Percentiles rank a stretch among this genome's conserved stretches.
Evolutionary conservation across 75 land plant genomes (phyloP).

Genomic region (Pinus albicaulis): DNA sequence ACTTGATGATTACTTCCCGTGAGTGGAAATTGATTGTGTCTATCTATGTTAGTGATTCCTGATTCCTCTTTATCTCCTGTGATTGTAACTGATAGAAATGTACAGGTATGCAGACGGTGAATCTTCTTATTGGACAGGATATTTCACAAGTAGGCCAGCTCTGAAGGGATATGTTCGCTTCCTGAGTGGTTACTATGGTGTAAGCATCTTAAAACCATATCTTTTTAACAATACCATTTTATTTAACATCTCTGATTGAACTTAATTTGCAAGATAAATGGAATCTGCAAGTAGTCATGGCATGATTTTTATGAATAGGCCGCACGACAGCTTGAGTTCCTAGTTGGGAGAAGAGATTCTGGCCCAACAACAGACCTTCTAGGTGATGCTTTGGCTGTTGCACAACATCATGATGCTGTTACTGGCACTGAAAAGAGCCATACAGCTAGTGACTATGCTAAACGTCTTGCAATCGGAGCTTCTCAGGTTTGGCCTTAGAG

Average conservation of each 20-base stretch:
- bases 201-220: slow-evolving; percentile 4
- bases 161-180: slow-evolving; percentile 60
- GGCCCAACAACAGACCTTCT: slow-evolving; percentile 44
- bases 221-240: background rate
- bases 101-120: slow-evolving; percentile 66
- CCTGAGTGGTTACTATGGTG: slow-evolving; percentile 76
- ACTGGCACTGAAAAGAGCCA: slow-evolving; percentile 80
- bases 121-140: slow-evolving; percentile 85
- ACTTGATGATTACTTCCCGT: slow-evolving; percentile 91
- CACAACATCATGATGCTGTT: slow-evolving; percentile 87
- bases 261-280: slow-evolving; percentile 20
- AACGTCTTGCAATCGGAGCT: slow-evolving; percentile 61
- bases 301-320: slow-evolving; percentile 36
- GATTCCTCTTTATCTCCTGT: background rate
- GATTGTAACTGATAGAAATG: background rate
- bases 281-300: slow-evolving; percentile 27
- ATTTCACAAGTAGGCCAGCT: slow-evolving; percentile 70
- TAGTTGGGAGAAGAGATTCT: slow-evolving; percentile 31
- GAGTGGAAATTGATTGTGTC: slow-evolving; percentile 18
- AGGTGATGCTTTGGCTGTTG: slow-evolving; percentile 67
- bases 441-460: slow-evolving; percentile 70
- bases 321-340: slow-evolving; percentile 68
- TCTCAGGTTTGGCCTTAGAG: slow-evolving; percentile 40
- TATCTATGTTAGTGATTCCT: slow-evolving; percentile 5
- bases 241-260: background rate